These are phyloP conservation scores for Botrytis aclada DNA, from an alignment of 2,329 filamentous ascomycete genomes.

Conservation along the genomic window DNA sequence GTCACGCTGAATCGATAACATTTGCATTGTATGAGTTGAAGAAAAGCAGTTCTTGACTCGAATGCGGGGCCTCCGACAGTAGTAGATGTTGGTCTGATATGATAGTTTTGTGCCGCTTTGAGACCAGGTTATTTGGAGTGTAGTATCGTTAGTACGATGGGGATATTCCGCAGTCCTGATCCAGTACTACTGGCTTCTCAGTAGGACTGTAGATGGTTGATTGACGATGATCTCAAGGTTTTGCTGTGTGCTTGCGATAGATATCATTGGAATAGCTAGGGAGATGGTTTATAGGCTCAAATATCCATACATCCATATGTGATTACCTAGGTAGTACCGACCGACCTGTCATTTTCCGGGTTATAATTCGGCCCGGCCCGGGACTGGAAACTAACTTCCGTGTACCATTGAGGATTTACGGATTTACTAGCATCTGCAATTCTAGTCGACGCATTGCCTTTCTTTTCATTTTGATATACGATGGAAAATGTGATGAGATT, in stretches of 20 bases:
- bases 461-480: background rate
- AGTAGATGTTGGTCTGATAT: background rate
- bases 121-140: background rate
- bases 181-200: background rate
- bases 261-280: background rate
- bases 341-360: background rate
- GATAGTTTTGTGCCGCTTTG: background rate
- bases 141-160: background rate
- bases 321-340: background rate
- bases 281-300: background rate
- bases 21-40: background rate
- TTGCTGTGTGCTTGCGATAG: background rate
- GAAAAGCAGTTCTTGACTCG: background rate
- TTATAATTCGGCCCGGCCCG: background rate
- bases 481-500: background rate
- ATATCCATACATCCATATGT: background rate
- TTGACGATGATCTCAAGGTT: background rate
- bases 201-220: no score
- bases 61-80: background rate
- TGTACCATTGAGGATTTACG: background rate
- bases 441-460: background rate
- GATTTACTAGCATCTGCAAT: background rate
- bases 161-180: background rate
- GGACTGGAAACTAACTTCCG: background rate
- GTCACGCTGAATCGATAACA: background rate